phyloP scores from a whole-genome alignment of 495 filamentous ascomycete species.

The Aspergillus affinis region DNA sequence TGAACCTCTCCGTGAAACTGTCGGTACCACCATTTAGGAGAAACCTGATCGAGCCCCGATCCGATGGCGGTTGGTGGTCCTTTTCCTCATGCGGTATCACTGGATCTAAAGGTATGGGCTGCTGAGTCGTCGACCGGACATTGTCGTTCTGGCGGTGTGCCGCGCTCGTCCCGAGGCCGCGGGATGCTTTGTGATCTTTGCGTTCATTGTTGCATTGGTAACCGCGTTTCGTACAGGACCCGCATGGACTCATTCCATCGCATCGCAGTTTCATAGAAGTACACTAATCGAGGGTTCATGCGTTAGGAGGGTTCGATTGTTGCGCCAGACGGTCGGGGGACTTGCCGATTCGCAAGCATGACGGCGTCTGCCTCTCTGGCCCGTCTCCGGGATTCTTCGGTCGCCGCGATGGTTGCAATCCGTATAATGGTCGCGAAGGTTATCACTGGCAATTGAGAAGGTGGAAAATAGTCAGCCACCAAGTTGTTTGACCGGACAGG shows the following conservation, averaged over 20 bases:
- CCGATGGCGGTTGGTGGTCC: conserved; percentile 29
- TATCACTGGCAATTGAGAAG: conserved; percentile 33
- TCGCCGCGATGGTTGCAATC: conserved; percentile 44
- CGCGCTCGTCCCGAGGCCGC: conserved; percentile 6
- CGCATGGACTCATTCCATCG: conserved; percentile 48
- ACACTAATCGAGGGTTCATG: conserved; percentile 30
- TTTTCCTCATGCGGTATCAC: conserved; percentile 21
- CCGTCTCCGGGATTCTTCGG: conserved; percentile 44
- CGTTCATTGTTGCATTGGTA: conserved; percentile 44
- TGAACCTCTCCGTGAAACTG: conserved; percentile 46
- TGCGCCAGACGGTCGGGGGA: neutral
- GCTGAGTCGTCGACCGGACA: neutral
- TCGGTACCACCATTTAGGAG: conserved; percentile 48
- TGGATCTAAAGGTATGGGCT: neutral
- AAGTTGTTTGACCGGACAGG: conserved; percentile 1
- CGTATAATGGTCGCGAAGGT: conserved; percentile 46
- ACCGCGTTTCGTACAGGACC: conserved; percentile 46
- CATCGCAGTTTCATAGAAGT: conserved; percentile 54
- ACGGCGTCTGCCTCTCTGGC: conserved; percentile 44
- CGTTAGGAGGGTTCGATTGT: conserved; percentile 5
- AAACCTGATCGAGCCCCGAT: conserved; percentile 50
- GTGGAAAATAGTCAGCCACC: neutral
- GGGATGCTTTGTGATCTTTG: conserved; percentile 14
- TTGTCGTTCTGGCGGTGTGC: neutral
- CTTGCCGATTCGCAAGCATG: conserved; percentile 50